Conservation (phyloP, 2,329 filamentous ascomycete species). For the Balansia obtecta region DNA sequence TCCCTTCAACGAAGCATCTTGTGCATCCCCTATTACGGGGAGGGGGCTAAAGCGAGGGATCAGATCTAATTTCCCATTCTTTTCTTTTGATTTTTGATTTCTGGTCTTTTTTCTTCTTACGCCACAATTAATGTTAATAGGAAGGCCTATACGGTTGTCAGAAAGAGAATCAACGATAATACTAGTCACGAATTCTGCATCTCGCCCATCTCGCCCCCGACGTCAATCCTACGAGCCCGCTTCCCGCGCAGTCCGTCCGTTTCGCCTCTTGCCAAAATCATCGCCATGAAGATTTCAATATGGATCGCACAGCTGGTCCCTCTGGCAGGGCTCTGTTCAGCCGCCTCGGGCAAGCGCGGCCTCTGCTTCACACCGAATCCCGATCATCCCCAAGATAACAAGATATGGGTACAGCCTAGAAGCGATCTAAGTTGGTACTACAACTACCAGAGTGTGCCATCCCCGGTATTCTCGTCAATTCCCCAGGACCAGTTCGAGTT, state of each 20-base stretch:
- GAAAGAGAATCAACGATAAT: no score
- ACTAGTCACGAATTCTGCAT: no score
- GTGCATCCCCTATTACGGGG: no score
- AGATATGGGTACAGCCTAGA: conserved; percentile 45
- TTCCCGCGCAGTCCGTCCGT: background rate
- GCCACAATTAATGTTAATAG: no score
- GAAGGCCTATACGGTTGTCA: no score
- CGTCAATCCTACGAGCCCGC: background rate
- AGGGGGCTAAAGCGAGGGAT: no score
- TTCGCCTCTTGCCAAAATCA: background rate
- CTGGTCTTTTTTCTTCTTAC: no score
- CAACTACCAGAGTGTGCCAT: conserved; percentile 55
- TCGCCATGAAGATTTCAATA: conserved; percentile 1
- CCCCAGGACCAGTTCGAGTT: conserved; percentile 52
- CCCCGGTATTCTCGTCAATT: conserved; percentile 33
- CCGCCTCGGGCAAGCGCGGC: conserved; percentile 48
- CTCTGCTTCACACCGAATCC: conserved; percentile 54
- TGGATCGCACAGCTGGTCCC: conserved; percentile 8
- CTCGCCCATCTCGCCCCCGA: background rate
- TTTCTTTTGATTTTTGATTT: no score
- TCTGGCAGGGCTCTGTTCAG: conserved; percentile 14
- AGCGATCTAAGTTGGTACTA: conserved; percentile 72
- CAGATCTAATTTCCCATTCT: no score
- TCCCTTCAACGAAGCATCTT: no score
- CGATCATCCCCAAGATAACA: conserved; percentile 46